Percentiles rank a stretch among this genome's conserved stretches.
phyloP scores from a whole-genome alignment of 768 basidiomycete genomes.

The Rhizopogon sp. region DNA sequence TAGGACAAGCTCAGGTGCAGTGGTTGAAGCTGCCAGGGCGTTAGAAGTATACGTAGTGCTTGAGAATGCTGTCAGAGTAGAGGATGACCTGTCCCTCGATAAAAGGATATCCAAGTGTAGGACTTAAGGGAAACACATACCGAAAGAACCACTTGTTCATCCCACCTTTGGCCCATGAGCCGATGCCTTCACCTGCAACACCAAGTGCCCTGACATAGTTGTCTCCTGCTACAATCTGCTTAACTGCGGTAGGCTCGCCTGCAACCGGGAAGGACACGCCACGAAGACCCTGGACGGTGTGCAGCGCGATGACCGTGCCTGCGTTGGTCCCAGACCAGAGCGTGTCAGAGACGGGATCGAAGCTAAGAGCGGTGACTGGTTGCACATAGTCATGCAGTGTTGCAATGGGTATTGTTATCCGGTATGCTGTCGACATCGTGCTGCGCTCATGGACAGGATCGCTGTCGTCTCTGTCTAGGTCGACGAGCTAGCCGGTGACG shows the following conservation, averaged over 20 bases:
- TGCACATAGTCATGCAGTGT: constrained; percentile 21
- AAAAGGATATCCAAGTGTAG: constrained; percentile 22
- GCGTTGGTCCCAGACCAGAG: constrained; percentile 79
- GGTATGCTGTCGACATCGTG: constrained; percentile 17
- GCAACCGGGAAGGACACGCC: constrained; percentile 76
- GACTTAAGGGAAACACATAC: constrained; percentile 34
- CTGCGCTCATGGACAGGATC: not conserved
- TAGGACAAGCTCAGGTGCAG: constrained; percentile 56
- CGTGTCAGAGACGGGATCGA: constrained; percentile 88
- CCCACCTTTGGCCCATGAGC: constrained; percentile 82
- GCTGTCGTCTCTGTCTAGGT: not conserved
- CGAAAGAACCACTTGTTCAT: constrained; percentile 78
- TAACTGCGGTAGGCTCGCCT: constrained; percentile 53
- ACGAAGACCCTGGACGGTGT: constrained; percentile 55
- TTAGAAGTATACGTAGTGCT: constrained; percentile 48
- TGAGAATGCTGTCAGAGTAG: constrained; percentile 36
- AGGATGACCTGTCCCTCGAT: constrained; percentile 29
- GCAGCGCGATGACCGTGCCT: constrained; percentile 67
- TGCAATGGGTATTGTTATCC: constrained; percentile 11
- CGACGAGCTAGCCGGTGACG: not conserved
- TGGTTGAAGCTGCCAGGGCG: constrained; percentile 55
- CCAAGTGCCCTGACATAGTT: constrained; percentile 68
- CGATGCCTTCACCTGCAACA: constrained; percentile 57
- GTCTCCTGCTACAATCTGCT: constrained; percentile 74
- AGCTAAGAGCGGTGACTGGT: constrained; percentile 71